Percentiles rank a stretch among this genome's conserved stretches.
phyloP scores from a whole-genome alignment of 75 land plant species.

The Azolla pinnata region DNA sequence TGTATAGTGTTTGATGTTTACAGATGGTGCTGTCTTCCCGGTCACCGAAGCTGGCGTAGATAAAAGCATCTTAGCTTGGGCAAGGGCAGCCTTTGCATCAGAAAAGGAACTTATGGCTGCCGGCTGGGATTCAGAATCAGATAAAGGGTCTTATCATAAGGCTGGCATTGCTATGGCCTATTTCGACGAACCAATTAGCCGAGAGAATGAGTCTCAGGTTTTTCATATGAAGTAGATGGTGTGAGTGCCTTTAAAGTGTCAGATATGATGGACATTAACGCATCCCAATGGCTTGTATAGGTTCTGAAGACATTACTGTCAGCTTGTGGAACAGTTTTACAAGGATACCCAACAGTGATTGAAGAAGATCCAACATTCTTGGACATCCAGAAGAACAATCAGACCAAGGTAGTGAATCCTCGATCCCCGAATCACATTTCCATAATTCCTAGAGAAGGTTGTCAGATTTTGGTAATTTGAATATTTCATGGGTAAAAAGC shows the following conservation, averaged over 20 bases:
- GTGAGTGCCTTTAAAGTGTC: neutral
- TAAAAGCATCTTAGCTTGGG: constrained; percentile 29
- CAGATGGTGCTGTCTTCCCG: constrained; percentile 24
- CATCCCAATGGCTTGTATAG: constrained; percentile 3
- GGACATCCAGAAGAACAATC: neutral
- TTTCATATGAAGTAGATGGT: neutral
- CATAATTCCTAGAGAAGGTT: too few relatives aligned
- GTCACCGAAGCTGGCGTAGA: constrained; percentile 18
- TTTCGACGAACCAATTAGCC: constrained; percentile 15
- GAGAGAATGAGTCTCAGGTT: constrained; percentile 22
- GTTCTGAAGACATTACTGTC: constrained; percentile 18
- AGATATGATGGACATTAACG: constrained; percentile 1
- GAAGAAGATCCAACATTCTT: constrained; percentile 14
- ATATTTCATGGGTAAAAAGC: too few relatives aligned
- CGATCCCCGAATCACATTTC: too few relatives aligned
- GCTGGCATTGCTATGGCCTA: constrained; percentile 5
- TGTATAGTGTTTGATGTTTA: constrained; percentile 1
- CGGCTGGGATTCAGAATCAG: constrained; percentile 20
- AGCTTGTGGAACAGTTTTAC: constrained; percentile 17
- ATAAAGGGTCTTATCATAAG: neutral
- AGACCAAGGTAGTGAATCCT: constrained; percentile 5
- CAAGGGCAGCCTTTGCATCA: constrained; percentile 28
- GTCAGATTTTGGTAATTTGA: too few relatives aligned
- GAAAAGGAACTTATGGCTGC: constrained; percentile 15
- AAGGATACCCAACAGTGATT: constrained; percentile 14